phyloP scores from a whole-genome alignment of 441 rosid genomes.

The Macaranga tanarius region DNA sequence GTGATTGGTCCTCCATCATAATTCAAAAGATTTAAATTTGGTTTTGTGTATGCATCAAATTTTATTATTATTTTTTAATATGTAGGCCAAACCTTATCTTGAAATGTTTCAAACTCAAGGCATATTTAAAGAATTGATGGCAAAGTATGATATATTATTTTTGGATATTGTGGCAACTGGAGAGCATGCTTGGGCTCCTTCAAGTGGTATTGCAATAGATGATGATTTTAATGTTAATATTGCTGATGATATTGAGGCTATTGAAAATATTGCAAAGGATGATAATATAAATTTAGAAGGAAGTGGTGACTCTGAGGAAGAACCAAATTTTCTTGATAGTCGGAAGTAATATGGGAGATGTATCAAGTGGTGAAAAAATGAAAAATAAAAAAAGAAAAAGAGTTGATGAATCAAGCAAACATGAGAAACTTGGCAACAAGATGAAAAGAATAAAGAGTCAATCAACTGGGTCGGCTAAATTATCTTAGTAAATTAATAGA shows the following conservation, averaged over 20 bases:
- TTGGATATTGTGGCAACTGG: not conserved
- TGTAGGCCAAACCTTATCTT: not conserved
- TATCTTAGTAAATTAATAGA: not conserved
- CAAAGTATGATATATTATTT: not conserved
- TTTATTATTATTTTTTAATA: too few species aligned
- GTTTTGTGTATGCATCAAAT: too few species aligned
- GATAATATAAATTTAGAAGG: not conserved
- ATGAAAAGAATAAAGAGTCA: too few species aligned
- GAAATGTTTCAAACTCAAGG: not conserved
- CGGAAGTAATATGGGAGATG: not conserved
- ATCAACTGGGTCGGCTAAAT: too few species aligned
- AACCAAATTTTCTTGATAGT: not conserved
- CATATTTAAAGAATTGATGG: not conserved
- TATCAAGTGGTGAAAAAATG: too few species aligned
- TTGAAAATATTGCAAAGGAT: not conserved
- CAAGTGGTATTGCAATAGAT: not conserved
- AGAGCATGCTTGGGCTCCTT: not conserved
- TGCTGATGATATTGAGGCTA: not conserved
- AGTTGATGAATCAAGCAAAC: not conserved
- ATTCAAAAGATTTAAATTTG: too few species aligned
- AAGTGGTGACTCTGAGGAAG: not conserved
- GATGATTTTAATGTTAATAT: not conserved
- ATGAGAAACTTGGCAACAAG: too few species aligned
- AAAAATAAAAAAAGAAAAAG: too few species aligned
- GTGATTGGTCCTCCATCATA: too few species aligned